Conservation (phyloP, 306 rosid genomes). For the Betula pendula region DNA sequence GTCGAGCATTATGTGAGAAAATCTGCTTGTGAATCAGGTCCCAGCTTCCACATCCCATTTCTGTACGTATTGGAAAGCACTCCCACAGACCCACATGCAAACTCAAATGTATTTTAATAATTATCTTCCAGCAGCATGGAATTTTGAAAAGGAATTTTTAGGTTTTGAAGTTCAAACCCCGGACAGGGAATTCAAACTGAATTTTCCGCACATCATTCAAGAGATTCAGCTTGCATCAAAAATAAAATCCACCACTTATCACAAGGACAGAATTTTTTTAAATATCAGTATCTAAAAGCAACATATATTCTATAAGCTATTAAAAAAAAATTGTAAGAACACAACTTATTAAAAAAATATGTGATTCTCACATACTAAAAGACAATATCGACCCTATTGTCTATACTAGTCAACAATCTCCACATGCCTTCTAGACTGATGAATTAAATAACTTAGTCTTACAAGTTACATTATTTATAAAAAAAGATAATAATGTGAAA, state of each 20-base stretch:
- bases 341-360: too few relatives aligned
- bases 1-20: not conserved
- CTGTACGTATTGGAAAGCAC: constrained; percentile 4
- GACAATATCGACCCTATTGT: too few relatives aligned
- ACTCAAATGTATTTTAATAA: not conserved
- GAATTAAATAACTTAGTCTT: not conserved
- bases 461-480: not conserved
- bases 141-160: constrained; percentile 8
- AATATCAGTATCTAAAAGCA: too few relatives aligned
- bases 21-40: constrained; percentile 1
- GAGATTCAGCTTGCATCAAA: not conserved
- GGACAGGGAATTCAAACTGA: constrained; percentile 14
- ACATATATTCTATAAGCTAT: too few relatives aligned
- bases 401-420: not conserved
- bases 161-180: constrained; percentile 13
- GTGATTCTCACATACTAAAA: too few relatives aligned
- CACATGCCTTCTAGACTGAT: not conserved
- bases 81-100: not conserved
- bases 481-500: too few relatives aligned
- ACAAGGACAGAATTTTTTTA: too few relatives aligned
- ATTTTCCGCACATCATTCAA: constrained; percentile 2
- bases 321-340: too few relatives aligned
- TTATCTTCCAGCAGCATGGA: not conserved
- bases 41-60: not conserved
- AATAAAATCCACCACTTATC: too few relatives aligned